phyloP scores from a whole-genome alignment of 345 rosid genomes.

The Durio zibethinus region DNA sequence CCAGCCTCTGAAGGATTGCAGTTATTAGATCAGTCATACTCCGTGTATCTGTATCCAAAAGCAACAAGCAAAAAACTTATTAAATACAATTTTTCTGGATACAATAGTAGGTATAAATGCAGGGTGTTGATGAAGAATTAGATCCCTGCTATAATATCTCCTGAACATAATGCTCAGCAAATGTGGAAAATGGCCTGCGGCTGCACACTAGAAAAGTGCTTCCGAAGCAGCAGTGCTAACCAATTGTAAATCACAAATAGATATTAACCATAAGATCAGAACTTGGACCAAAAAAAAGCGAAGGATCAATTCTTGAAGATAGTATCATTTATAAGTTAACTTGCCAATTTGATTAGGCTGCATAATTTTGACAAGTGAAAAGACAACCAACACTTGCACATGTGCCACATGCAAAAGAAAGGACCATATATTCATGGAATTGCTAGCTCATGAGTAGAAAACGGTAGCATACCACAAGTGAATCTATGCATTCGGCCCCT shows the following conservation, averaged over 20 bases:
- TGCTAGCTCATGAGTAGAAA: background rate
- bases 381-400: conserved; percentile 12
- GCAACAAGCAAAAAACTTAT: conserved; percentile 3
- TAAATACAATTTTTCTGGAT: conserved; percentile 10
- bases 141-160: background rate
- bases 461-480: conserved; percentile 59
- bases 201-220: background rate
- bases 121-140: background rate
- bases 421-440: background rate
- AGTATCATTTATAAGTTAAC: background rate
- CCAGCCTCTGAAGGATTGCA: conserved; percentile 83
- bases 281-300: background rate
- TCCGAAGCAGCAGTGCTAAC: background rate
- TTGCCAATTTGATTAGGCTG: background rate
- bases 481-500: conserved; percentile 90
- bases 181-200: background rate
- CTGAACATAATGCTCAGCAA: background rate
- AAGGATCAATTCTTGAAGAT: background rate
- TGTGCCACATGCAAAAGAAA: conserved; percentile 7
- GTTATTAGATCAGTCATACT: conserved; percentile 77
- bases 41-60: conserved; percentile 53
- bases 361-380: background rate
- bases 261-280: background rate
- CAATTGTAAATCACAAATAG: background rate
- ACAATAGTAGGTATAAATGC: background rate